A percentile compares a stretch with the other conserved stretches of the same genome.
Evolutionary conservation across 2,329 filamentous ascomycete genomes (phyloP).

Genomic region (Periglandula ipomoeae): DNA sequence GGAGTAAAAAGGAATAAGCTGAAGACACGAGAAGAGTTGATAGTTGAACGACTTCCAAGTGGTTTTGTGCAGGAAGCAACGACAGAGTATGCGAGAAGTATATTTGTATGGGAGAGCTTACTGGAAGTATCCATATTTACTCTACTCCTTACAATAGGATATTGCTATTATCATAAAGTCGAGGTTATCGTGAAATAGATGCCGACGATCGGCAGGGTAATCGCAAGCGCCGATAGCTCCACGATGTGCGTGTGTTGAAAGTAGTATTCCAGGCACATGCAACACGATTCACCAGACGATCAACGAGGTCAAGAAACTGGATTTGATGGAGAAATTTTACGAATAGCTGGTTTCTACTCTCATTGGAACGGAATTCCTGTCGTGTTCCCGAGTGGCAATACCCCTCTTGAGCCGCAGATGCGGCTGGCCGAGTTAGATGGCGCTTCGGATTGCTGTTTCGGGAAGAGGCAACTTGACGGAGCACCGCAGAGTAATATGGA

Average conservation of each 20-base stretch:
- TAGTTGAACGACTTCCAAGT: too few relatives aligned
- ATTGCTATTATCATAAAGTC: not conserved
- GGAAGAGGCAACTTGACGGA: slow-evolving; percentile 11
- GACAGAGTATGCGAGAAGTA: not conserved
- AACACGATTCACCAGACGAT: not conserved
- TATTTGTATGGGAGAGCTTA: not conserved
- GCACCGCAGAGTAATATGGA: too few relatives aligned
- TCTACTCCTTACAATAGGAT: not conserved
- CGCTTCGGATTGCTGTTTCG: slow-evolving; percentile 12
- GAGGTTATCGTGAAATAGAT: not conserved
- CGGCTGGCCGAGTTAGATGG: not conserved
- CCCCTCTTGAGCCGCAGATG: not conserved
- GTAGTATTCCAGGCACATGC: not conserved
- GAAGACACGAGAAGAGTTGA: too few relatives aligned
- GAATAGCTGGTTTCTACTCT: too few relatives aligned
- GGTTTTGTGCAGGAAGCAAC: not conserved
- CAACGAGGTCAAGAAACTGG: too few relatives aligned
- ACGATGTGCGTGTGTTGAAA: not conserved
- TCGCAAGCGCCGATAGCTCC: not conserved
- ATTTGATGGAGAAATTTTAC: too few relatives aligned
- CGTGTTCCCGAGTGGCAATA: not conserved
- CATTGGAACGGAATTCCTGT: not conserved
- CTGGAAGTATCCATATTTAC: not conserved
- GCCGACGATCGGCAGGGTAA: not conserved
- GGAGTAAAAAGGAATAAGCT: not conserved